Percentiles rank a stretch among this genome's conserved stretches.
phyloP scores from a whole-genome alignment of 2,329 filamentous ascomycete species.

The Aciculosporium take region DNA sequence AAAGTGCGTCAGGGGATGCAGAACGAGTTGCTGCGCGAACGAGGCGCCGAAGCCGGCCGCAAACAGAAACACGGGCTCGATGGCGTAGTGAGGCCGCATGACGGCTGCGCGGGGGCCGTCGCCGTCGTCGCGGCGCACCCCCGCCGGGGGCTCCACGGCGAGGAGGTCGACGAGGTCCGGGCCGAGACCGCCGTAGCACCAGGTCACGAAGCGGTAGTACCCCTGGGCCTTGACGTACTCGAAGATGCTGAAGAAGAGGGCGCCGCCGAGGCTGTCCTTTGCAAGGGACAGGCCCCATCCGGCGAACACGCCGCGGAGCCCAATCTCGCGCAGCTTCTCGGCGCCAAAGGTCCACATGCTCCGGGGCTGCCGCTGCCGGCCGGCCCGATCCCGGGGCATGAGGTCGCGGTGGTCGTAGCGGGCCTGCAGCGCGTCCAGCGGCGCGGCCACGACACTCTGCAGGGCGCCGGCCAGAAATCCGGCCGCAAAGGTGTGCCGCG shows the following conservation, averaged over 20 bases:
- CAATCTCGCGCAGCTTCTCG: constrained; percentile 53
- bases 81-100: constrained; percentile 59
- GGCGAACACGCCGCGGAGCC: constrained; percentile 56
- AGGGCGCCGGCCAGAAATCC: constrained; percentile 55
- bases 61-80: constrained; percentile 59
- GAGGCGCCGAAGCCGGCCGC: constrained; percentile 56
- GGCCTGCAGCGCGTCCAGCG: constrained; percentile 61
- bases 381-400: constrained; percentile 25
- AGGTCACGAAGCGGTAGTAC: constrained; percentile 55
- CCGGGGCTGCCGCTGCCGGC: constrained; percentile 33
- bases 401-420: constrained; percentile 48
- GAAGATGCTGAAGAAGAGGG: constrained; percentile 61
- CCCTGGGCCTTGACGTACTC: constrained; percentile 63
- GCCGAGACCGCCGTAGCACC: constrained; percentile 50
- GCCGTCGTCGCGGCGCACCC: constrained; percentile 9
- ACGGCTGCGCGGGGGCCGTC: constrained; percentile 21
- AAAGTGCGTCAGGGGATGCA: constrained; percentile 58
- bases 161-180: constrained; percentile 36
- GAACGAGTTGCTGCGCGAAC: constrained; percentile 50
- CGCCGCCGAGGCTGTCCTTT: constrained; percentile 56
- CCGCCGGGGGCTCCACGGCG: constrained; percentile 29
- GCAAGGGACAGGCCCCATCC: constrained; percentile 55
- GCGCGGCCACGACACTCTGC: constrained; percentile 59
- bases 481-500: constrained; percentile 50
- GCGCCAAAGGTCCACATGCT: constrained; percentile 62